Conservation (phyloP, 352 stramenopile genomes). For the Pseudoperonospora humuli region DNA sequence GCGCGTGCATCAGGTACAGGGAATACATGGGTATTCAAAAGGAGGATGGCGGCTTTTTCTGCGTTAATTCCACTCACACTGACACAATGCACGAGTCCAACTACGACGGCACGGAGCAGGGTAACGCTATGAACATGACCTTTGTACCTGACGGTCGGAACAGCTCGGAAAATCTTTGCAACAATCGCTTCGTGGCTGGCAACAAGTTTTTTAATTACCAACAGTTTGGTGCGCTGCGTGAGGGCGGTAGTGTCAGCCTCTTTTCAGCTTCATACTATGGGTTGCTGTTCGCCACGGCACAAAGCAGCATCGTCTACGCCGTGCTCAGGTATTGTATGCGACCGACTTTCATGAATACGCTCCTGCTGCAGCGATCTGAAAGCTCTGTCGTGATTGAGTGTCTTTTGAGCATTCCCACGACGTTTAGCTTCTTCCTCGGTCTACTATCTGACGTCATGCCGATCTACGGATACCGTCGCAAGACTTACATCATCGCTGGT, state of each 20-base stretch:
- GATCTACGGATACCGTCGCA: slow-evolving; percentile 79
- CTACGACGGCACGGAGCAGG: slow-evolving; percentile 11
- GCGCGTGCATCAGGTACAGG: slow-evolving; percentile 1
- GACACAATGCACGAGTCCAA: background rate
- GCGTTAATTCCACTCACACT: background rate
- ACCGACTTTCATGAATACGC: slow-evolving; percentile 58
- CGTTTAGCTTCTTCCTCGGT: slow-evolving; percentile 79
- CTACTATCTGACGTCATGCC: slow-evolving; percentile 83
- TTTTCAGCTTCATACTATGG: slow-evolving; percentile 55
- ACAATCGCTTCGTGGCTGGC: slow-evolving; percentile 48
- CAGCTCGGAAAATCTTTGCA: slow-evolving; percentile 26
- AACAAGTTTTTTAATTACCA: slow-evolving; percentile 76
- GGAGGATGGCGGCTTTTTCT: slow-evolving; percentile 17
- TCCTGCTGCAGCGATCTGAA: slow-evolving; percentile 43
- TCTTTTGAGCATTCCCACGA: slow-evolving; percentile 83
- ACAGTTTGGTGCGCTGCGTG: slow-evolving; percentile 54
- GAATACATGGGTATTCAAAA: background rate
- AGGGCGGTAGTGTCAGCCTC: slow-evolving; percentile 48
- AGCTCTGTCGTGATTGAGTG: slow-evolving; percentile 53
- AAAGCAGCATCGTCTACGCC: slow-evolving; percentile 52
- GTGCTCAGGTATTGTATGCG: slow-evolving; percentile 61
- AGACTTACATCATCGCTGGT: slow-evolving; percentile 88
- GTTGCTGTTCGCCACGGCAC: slow-evolving; percentile 42
- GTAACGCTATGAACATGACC: slow-evolving; percentile 18
- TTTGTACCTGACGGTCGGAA: slow-evolving; percentile 18